phyloP scores from a whole-genome alignment of 768 basidiomycete species.

The Auriscalpium microsporum region DNA sequence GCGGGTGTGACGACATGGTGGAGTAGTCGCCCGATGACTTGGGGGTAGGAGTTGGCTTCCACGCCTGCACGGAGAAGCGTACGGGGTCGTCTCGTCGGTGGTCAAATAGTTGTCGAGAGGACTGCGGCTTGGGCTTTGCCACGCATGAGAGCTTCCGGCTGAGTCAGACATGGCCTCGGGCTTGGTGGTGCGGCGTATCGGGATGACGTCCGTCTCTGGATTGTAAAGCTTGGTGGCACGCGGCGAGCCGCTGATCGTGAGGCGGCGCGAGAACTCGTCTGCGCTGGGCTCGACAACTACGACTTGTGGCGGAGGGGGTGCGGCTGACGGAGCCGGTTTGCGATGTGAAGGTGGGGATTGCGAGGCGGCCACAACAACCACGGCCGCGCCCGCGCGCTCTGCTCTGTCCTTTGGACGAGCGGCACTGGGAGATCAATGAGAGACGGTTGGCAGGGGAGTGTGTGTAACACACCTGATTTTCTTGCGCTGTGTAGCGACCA shows the following conservation, averaged over 20 bases:
- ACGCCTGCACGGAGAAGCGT: constrained; percentile 60
- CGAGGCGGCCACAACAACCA: constrained; percentile 25
- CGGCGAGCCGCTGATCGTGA: constrained; percentile 53
- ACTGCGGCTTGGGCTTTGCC: constrained; percentile 22
- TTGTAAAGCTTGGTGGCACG: constrained; percentile 56
- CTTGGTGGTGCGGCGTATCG: constrained; percentile 49
- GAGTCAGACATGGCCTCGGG: constrained; percentile 58
- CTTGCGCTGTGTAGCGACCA: constrained; percentile 60
- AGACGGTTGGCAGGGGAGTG: not conserved
- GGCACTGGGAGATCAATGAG: not conserved
- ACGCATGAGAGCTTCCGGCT: constrained; percentile 43
- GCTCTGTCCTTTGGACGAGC: constrained; percentile 6
- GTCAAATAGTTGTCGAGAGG: constrained; percentile 66
- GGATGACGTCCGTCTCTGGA: constrained; percentile 61
- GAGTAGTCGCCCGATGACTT: constrained; percentile 65
- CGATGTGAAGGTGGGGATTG: constrained; percentile 19
- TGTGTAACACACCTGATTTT: constrained; percentile 42
- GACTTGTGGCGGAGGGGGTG: constrained; percentile 33
- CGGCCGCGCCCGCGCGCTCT: constrained; percentile 19
- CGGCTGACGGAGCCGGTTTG: constrained; percentile 30
- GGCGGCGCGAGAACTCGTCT: constrained; percentile 63
- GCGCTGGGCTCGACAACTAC: constrained; percentile 28
- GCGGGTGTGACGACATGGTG: constrained; percentile 65
- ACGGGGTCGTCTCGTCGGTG: constrained; percentile 88
- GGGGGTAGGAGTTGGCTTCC: constrained; percentile 42